These are phyloP conservation scores for Raphanus raphanistrum DNA, from an alignment of 345 rosid genomes.

Conservation along the genomic window DNA sequence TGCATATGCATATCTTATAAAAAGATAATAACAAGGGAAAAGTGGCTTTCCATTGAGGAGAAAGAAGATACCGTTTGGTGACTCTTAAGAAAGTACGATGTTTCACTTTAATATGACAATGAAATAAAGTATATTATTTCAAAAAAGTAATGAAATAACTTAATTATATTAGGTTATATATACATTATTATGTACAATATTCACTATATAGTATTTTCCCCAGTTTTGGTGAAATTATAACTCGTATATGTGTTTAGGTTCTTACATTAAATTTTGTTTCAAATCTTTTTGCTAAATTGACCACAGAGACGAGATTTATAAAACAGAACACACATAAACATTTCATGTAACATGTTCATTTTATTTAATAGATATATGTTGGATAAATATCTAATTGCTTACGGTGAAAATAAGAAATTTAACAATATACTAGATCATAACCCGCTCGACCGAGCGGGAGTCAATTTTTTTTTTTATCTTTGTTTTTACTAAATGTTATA, in stretches of 20 bases:
- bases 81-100: constrained; percentile 14
- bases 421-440: too few species aligned
- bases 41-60: constrained; percentile 17
- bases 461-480: too few species aligned
- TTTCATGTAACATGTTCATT: background rate
- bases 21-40: constrained; percentile 9
- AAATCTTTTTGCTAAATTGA: background rate
- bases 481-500: too few species aligned
- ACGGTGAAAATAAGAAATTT: background rate
- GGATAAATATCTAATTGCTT: background rate
- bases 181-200: background rate
- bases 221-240: background rate
- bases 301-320: background rate
- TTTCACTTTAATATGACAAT: constrained; percentile 31
- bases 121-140: constrained; percentile 19
- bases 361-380: too few species aligned
- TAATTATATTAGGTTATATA: background rate
- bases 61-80: constrained; percentile 13
- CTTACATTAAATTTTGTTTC: background rate
- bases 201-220: background rate
- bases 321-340: background rate
- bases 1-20: background rate
- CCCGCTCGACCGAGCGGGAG: too few species aligned
- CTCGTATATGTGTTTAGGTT: background rate
- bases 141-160: background rate